Evolutionary conservation across 495 filamentous ascomycete species (phyloP).

Genomic region (Hypoxylon trugodes): DNA sequence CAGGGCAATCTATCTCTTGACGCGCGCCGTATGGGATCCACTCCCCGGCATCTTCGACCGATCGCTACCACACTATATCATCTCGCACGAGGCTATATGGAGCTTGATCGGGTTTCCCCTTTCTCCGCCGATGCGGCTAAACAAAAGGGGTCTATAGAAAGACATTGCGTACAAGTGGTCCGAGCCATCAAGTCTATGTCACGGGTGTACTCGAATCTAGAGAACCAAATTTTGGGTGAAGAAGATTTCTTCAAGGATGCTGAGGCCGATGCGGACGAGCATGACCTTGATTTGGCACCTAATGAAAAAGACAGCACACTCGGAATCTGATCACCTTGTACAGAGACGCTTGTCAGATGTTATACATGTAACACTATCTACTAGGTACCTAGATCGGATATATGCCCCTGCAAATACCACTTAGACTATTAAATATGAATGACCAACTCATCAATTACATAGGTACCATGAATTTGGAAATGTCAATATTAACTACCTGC

Average conservation of each 20-base stretch:
- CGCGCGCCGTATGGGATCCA: constrained; percentile 42
- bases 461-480: too few relatives aligned
- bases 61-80: constrained; percentile 49
- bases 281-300: not conserved
- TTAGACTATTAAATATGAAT: not conserved
- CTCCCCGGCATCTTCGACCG: constrained; percentile 47
- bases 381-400: too few relatives aligned
- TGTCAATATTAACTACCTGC: too few relatives aligned
- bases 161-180: constrained; percentile 40
- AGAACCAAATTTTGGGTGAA: constrained; percentile 39
- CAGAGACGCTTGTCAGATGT: too few relatives aligned
- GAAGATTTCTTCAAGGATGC: constrained; percentile 8
- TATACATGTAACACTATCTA: constrained; percentile 14
- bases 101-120: constrained; percentile 45
- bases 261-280: constrained; percentile 13
- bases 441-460: not conserved
- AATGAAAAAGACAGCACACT: not conserved
- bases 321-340: too few relatives aligned
- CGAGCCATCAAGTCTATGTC: constrained; percentile 48
- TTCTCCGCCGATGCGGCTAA: constrained; percentile 45
- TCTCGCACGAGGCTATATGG: constrained; percentile 51
- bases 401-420: too few relatives aligned
- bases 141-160: constrained; percentile 36
- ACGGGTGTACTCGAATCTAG: constrained; percentile 38
- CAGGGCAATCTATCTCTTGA: constrained; percentile 46